Evolutionary conservation across 495 filamentous ascomycete species (phyloP).

Genomic region (Xylaria grammica): DNA sequence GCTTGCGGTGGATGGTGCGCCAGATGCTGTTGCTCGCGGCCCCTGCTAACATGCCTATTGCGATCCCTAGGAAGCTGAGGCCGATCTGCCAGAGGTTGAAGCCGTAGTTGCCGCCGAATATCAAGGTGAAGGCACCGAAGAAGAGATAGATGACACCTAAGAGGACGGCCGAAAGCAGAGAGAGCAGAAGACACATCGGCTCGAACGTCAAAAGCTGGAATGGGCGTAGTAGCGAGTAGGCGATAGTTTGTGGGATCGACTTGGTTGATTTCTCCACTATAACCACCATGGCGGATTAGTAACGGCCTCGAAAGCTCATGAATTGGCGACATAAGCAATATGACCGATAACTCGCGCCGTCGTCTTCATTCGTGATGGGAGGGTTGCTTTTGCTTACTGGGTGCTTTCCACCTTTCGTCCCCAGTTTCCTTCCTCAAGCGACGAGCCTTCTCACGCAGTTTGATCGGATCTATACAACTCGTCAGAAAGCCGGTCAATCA

Average conservation of each 20-base stretch:
- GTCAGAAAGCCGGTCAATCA: conserved; percentile 2
- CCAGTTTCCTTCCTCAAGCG: conserved; percentile 75
- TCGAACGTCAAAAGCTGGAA: conserved; percentile 83
- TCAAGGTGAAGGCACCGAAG: conserved; percentile 88
- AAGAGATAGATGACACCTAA: conserved; percentile 93
- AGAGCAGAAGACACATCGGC: conserved; percentile 86
- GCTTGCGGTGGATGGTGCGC: conserved; percentile 67
- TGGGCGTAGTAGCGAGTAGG: conserved; percentile 74
- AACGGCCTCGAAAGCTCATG: background rate
- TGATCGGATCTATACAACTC: conserved; percentile 53
- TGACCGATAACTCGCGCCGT: background rate
- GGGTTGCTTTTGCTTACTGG: conserved; percentile 36
- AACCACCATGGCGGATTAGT: background rate
- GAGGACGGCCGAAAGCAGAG: conserved; percentile 82
- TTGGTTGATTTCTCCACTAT: conserved; percentile 74
- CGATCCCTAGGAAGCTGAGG: conserved; percentile 79
- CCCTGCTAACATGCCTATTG: conserved; percentile 77
- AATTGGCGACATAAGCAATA: background rate
- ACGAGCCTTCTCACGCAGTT: conserved; percentile 76
- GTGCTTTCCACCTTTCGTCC: conserved; percentile 75
- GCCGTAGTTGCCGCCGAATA: conserved; percentile 78
- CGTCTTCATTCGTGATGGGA: background rate
- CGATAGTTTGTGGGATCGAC: conserved; percentile 73
- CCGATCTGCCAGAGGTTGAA: conserved; percentile 84
- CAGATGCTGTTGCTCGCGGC: conserved; percentile 77